These are phyloP conservation scores for Annulohypoxylon bovei DNA, from an alignment of 495 filamentous ascomycete genomes.

Conservation along the genomic window DNA sequence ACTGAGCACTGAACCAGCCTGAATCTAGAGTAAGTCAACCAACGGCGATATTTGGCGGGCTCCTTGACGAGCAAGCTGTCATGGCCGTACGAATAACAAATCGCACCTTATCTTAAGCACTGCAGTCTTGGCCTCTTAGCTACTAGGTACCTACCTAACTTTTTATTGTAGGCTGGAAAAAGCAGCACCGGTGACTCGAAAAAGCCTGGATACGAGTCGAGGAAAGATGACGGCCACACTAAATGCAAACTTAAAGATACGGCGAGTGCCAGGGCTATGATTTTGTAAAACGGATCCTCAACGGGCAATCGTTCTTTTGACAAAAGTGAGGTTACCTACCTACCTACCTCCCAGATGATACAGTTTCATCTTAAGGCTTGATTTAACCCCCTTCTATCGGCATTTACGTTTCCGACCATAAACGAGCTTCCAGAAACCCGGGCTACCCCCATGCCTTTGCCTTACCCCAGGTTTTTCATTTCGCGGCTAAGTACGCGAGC, in stretches of 20 bases:
- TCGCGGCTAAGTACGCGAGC: constrained; percentile 38
- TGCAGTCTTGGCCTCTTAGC: background rate
- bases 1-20: background rate
- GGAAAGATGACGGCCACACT: background rate
- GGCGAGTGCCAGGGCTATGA: constrained; percentile 22
- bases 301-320: background rate
- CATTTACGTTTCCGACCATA: constrained; percentile 14
- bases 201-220: background rate
- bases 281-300: constrained; percentile 1
- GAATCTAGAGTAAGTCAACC: constrained; percentile 7
- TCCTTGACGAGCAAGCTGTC: constrained; percentile 12
- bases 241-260: constrained; percentile 19
- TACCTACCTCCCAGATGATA: background rate
- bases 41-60: background rate
- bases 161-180: constrained; percentile 4
- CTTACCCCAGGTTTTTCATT: constrained; percentile 35
- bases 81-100: background rate
- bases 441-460: constrained; percentile 22
- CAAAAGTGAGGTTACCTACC: background rate
- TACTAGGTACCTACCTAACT: background rate
- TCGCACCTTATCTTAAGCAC: background rate
- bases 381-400: constrained; percentile 14
- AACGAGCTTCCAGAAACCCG: constrained; percentile 29
- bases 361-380: background rate
- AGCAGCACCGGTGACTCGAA: background rate